Percentiles rank a stretch among this genome's conserved stretches.
phyloP scores from a whole-genome alignment of 805 yeast species.

The Osmozyma mogii region DNA sequence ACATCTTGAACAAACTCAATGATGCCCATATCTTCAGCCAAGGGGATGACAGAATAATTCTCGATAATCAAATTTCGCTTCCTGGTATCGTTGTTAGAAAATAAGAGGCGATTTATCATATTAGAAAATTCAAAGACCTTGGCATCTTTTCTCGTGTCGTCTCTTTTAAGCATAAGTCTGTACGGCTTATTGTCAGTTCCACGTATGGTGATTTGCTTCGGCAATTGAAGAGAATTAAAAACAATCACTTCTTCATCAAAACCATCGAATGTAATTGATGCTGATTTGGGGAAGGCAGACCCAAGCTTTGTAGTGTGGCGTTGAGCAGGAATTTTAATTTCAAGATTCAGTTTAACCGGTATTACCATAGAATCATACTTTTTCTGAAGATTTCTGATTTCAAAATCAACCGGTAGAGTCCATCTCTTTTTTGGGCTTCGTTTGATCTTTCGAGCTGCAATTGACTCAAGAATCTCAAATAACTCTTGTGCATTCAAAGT shows the following conservation, averaged over 20 bases:
- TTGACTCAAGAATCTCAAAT: conserved; percentile 34
- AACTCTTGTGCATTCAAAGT: conserved; percentile 24
- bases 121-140: conserved; percentile 88
- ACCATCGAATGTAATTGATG: conserved; percentile 44
- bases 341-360: conserved; percentile 67
- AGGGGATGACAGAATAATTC: conserved; percentile 82
- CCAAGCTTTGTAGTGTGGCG: conserved; percentile 30
- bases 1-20: conserved; percentile 77
- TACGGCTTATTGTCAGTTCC: conserved; percentile 78
- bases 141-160: conserved; percentile 93
- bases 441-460: conserved; percentile 35
- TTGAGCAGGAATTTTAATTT: conserved; percentile 52
- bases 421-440: conserved; percentile 24
- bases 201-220: conserved; percentile 62
- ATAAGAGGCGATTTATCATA: conserved; percentile 68
- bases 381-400: conserved; percentile 22
- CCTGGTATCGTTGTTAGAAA: conserved; percentile 61
- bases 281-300: conserved; percentile 38
- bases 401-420: conserved; percentile 35
- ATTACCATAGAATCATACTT: conserved; percentile 48
- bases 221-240: conserved; percentile 78
- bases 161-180: conserved; percentile 75
- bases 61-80: conserved; percentile 63
- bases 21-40: conserved; percentile 80
- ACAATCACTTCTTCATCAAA: conserved; percentile 65